Base-by-base conservation (phyloP, 306 rosid species). In the Ormosia emarginata region DNA sequence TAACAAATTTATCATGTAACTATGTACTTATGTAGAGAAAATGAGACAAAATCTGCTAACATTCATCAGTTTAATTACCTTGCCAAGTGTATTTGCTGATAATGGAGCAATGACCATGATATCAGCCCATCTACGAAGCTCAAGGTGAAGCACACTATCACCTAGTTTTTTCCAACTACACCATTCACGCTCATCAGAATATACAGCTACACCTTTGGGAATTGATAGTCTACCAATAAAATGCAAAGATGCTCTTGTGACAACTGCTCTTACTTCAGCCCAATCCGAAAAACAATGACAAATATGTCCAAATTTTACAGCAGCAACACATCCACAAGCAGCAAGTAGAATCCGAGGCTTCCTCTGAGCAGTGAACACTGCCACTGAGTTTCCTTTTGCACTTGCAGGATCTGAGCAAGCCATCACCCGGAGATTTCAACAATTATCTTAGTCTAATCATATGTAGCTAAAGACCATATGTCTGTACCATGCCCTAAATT, bases 111-210 rank as follows among this genome's bases (percentile, higher is more conserved):
- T 87, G 65, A 95, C 91, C 90, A 95, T 73, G 76, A 93, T 85
- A 69, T 95, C 99, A 79, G 98, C 99, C 98, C 99, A 95, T 59
- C 74, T 80, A 33, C 85, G 78, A 71, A 95, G 98, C 80, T 92
- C 93, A 85, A 90, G 89, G 88, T 93, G 97, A 80, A 92, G 88
- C 43, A 93, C 90, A 4, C 41, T 33, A 70, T 93, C 99, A 1
- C 96, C 96, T 66, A 93, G 61, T 68, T 49, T 89, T 73, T 77
- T 89, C 99, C 98, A 95, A 68, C 53, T 70, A 37, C 50, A 11
- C 94, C 93, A 90, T 50, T 93, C 99, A 32, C 88, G 89, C 10
- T 89, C 89, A 41, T 95, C 97, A 2, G 82, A 77, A 83, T 72
- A 89, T 13, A 87, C 41, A 11, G 32, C 0, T 3, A 89, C 82